phyloP scores from a whole-genome alignment of 2,329 filamentous ascomycete species.

The Fusarium sp. region DNA sequence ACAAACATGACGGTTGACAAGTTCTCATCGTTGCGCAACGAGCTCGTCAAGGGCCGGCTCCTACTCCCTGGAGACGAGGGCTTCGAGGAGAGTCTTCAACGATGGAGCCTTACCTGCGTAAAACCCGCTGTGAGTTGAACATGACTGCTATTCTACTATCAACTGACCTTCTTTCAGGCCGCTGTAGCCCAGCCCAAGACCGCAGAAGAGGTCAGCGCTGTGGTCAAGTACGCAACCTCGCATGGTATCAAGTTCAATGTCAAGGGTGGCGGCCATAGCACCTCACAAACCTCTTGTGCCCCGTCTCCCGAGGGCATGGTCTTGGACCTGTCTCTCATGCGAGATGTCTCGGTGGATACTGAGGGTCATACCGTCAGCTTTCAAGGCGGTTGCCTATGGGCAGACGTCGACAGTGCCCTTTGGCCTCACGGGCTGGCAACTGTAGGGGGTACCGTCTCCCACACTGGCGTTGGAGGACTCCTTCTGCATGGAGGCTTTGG shows the following conservation, averaged over 20 bases:
- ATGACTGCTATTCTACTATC: neutral
- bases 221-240: conserved; percentile 57
- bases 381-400: conserved; percentile 64
- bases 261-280: conserved; percentile 67
- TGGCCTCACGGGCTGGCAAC: conserved; percentile 64
- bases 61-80: conserved; percentile 49
- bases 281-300: conserved; percentile 57
- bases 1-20: conserved; percentile 30
- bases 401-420: conserved; percentile 63
- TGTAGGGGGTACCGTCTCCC: conserved; percentile 70
- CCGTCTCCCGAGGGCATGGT: conserved; percentile 64
- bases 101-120: conserved; percentile 53
- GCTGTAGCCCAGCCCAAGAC: conserved; percentile 57
- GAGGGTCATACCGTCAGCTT: conserved; percentile 58
- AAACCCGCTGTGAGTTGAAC: conserved; percentile 48
- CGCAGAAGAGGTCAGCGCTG: conserved; percentile 54
- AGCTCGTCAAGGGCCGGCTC: conserved; percentile 44
- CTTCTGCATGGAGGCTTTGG: conserved; percentile 69
- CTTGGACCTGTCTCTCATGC: conserved; percentile 65
- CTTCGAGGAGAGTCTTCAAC: conserved; percentile 50
- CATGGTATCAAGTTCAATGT: conserved; percentile 62
- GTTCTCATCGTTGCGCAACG: conserved; percentile 33
- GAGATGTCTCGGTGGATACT: conserved; percentile 59
- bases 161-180: conserved; percentile 49
- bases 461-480: conserved; percentile 70